Evolutionary conservation across 345 rosid species (phyloP).

Genomic region (Dovyalis caffra): DNA sequence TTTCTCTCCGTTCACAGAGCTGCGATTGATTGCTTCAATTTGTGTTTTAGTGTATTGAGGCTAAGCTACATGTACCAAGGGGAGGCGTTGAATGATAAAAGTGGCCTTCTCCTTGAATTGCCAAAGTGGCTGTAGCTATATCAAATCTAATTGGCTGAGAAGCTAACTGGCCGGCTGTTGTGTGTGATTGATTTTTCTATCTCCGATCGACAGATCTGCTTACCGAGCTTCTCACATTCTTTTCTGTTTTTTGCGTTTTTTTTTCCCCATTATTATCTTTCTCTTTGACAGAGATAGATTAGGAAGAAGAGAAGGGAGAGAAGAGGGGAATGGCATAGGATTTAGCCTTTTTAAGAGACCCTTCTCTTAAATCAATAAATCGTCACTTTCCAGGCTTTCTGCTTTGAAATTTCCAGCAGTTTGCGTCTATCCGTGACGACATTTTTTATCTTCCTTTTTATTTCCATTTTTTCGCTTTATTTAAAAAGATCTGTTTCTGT

Average conservation of each 20-base stretch:
- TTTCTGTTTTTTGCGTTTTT: neutral
- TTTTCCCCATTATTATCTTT: neutral
- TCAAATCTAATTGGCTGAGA: conserved; percentile 31
- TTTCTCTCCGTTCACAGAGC: too few species aligned
- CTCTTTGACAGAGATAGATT: neutral
- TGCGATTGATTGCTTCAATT: too few species aligned
- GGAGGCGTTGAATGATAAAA: conserved; percentile 34
- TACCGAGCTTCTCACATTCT: conserved; percentile 79
- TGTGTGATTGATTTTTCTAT: conserved; percentile 25
- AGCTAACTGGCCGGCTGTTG: conserved; percentile 81
- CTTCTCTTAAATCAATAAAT: conserved; percentile 35
- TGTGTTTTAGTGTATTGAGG: neutral
- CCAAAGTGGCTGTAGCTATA: conserved; percentile 74
- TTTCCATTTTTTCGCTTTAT: too few species aligned
- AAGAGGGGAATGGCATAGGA: conserved; percentile 35
- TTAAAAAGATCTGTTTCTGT: too few species aligned
- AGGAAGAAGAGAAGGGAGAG: conserved; percentile 37
- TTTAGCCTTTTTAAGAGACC: conserved; percentile 40
- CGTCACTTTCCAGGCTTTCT: conserved; percentile 50
- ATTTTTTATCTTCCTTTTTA: too few species aligned
- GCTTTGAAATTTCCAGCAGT: conserved; percentile 27
- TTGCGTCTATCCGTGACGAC: conserved; percentile 42
- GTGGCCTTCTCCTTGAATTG: conserved; percentile 57
- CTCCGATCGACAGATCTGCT: conserved; percentile 66
- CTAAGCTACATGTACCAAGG: conserved; percentile 71